Evolutionary conservation across 2,329 filamentous ascomycete species (phyloP).

Genomic region (Pochonia chlamydosporia): DNA sequence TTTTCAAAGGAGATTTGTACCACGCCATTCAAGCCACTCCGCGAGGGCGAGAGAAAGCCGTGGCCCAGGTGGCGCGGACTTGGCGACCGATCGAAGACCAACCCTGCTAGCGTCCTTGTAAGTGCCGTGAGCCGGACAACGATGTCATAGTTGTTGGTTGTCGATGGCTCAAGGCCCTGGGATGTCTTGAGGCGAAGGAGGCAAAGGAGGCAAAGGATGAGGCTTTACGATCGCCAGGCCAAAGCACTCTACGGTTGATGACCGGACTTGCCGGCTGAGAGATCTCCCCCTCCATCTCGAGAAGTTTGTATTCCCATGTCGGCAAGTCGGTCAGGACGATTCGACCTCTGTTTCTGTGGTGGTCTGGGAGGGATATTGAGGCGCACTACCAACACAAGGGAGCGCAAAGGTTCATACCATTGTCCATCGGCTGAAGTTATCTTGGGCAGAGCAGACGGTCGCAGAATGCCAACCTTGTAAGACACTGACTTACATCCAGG

Average conservation of each 20-base stretch:
- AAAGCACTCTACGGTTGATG: not conserved
- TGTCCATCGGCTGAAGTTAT: too few species aligned
- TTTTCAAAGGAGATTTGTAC: too few species aligned
- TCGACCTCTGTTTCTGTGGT: too few species aligned
- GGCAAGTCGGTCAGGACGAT: too few species aligned
- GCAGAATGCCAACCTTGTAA: not conserved
- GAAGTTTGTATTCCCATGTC: not conserved
- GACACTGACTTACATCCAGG: slow-evolving; percentile 1
- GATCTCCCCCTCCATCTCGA: not conserved
- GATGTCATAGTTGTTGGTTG: slow-evolving; percentile 1
- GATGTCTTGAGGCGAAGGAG: not conserved
- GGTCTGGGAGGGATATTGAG: too few species aligned
- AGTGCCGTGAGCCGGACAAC: slow-evolving; percentile 3
- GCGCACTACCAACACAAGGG: too few species aligned
- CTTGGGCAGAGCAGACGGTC: not conserved
- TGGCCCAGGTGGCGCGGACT: not conserved
- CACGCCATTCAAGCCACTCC: not conserved
- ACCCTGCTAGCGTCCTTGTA: not conserved
- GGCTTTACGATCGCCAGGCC: not conserved
- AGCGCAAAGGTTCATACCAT: too few species aligned
- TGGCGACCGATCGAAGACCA: slow-evolving; percentile 2
- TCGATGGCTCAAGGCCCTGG: not conserved
- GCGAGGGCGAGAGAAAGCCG: not conserved
- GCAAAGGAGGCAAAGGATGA: too few species aligned
- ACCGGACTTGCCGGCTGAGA: too few species aligned